A percentile compares a stretch with the other conserved stretches of the same genome.
These are phyloP conservation scores for Dictyostelium intermedium DNA, from an alignment of 78 protist genomes.

Conservation along the genomic window DNA sequence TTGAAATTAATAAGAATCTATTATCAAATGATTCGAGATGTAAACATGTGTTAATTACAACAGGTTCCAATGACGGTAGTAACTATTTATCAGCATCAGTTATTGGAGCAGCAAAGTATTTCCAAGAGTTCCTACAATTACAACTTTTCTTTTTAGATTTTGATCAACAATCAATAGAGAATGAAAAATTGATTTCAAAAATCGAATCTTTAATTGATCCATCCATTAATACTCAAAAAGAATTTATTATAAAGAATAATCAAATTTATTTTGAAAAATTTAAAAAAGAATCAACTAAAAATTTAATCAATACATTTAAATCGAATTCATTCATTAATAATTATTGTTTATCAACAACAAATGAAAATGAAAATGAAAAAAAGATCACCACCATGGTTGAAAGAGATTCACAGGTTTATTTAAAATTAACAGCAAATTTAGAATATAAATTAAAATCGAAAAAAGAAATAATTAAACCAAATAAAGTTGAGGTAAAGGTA, in stretches of 20 bases:
- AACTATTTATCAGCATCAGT: not conserved
- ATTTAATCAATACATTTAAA: not conserved
- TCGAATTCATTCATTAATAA: not conserved
- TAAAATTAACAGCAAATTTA: not conserved
- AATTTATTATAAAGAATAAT: not conserved
- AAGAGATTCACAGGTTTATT: too few species aligned
- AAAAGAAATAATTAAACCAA: too few species aligned
- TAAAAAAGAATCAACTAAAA: not conserved
- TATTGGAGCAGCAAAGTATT: not conserved
- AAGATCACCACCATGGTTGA: too few species aligned
- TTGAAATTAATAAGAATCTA: conserved; percentile 5
- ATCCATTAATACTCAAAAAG: not conserved
- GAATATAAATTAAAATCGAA: not conserved
- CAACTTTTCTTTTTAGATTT: not conserved
- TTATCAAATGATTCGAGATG: not conserved
- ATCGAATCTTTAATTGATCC: too few species aligned
- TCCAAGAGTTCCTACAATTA: not conserved
- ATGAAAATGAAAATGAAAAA: not conserved
- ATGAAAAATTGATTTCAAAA: too few species aligned
- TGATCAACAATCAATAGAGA: not conserved
- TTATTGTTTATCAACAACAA: too few species aligned
- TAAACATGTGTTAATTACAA: conserved; percentile 2
- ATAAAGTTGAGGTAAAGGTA: too few species aligned
- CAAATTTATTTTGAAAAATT: not conserved
- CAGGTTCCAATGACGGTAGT: not conserved